Evolutionary conservation across 2,329 filamentous ascomycete genomes (phyloP).

Genomic region (Westerdykella sp.): DNA sequence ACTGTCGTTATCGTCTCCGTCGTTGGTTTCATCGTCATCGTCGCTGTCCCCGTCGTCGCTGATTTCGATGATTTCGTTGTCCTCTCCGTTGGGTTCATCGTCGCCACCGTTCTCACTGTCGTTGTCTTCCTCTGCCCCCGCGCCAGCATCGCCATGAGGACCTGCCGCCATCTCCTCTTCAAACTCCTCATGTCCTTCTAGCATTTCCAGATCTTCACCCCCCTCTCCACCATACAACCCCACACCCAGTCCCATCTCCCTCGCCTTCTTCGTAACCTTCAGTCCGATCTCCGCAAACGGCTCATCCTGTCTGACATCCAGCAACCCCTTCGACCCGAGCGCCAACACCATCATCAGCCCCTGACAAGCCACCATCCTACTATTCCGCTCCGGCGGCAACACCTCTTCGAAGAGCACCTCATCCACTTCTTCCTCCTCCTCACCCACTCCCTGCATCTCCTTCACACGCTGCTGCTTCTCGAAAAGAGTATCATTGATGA

Average conservation of each 20-base stretch:
- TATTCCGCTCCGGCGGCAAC: slow-evolving; percentile 53
- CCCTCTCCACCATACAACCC: not conserved
- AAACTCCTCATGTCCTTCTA: slow-evolving; percentile 14
- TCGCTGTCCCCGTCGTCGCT: not conserved
- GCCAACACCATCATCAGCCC: slow-evolving; percentile 37
- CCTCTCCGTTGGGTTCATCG: not conserved
- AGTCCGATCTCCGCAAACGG: slow-evolving; percentile 37
- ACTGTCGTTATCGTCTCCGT: not conserved
- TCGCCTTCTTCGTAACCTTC: slow-evolving; percentile 18
- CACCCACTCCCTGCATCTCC: slow-evolving; percentile 4
- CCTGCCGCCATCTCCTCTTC: slow-evolving; percentile 22
- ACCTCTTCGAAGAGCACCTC: slow-evolving; percentile 62
- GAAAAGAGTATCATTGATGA: slow-evolving; percentile 46
- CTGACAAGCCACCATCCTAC: slow-evolving; percentile 57
- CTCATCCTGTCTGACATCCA: slow-evolving; percentile 57
- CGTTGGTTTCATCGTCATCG: not conserved
- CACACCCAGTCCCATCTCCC: slow-evolving; percentile 8
- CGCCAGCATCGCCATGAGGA: slow-evolving; percentile 3
- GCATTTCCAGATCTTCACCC: slow-evolving; percentile 2
- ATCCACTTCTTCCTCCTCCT: slow-evolving; percentile 12
- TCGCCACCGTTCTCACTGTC: slow-evolving; percentile 5
- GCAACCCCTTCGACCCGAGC: slow-evolving; percentile 52
- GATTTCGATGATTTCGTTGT: no score
- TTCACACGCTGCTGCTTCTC: slow-evolving; percentile 21
- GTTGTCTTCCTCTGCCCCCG: not conserved